These are phyloP conservation scores for Aspergillus funiculosus DNA, from an alignment of 495 filamentous ascomycete species.

Conservation along the genomic window DNA sequence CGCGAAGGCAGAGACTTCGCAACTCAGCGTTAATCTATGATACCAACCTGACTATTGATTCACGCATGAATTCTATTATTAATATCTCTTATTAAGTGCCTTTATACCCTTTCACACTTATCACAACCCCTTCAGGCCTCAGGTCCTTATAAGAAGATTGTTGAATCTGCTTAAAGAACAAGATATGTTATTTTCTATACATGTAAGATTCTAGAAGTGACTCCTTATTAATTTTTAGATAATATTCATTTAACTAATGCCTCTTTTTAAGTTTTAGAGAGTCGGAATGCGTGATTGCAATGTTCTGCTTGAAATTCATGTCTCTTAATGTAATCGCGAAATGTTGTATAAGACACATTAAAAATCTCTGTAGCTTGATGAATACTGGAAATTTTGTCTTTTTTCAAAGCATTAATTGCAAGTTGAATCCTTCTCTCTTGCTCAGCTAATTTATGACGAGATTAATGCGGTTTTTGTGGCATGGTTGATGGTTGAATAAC, in stretches of 20 bases:
- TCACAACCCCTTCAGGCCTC: no score
- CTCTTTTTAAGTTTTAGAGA: background rate
- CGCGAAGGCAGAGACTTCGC: no score
- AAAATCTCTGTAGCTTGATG: background rate
- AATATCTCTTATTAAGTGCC: no score
- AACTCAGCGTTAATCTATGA: no score
- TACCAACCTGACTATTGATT: no score
- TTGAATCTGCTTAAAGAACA: background rate
- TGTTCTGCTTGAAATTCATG: background rate
- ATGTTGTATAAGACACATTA: background rate
- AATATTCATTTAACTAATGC: background rate
- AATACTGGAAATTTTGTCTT: conserved; percentile 1
- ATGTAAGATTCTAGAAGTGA: background rate
- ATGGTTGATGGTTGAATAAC: conserved; percentile 14
- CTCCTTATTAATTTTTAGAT: background rate
- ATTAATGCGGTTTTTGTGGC: conserved; percentile 10
- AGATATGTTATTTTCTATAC: background rate
- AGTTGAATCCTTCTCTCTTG: conserved; percentile 15
- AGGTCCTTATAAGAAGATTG: no score
- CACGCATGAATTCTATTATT: no score
- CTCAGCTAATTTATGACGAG: conserved; percentile 4
- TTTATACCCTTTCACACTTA: no score
- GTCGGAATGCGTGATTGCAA: background rate
- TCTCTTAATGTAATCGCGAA: background rate
- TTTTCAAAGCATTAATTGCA: conserved; percentile 6